These are phyloP conservation scores for Castanea mollissima DNA, from an alignment of 306 rosid species.

Conservation along the genomic window DNA sequence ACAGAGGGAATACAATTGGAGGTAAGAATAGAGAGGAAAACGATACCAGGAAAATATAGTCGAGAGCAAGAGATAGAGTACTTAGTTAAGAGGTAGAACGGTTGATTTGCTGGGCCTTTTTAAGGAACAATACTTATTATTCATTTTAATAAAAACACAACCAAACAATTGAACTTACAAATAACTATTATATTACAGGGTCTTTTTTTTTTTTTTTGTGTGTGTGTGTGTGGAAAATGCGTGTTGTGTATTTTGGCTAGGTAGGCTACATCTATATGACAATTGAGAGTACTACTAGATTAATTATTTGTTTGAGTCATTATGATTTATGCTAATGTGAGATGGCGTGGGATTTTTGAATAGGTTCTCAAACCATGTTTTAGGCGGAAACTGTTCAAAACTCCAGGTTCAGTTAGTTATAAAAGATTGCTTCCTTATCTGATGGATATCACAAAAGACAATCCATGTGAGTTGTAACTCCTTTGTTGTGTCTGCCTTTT, in stretches of 20 bases:
- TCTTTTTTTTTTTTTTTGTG: no score
- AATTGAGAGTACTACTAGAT: background rate
- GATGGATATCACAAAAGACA: constrained; percentile 27
- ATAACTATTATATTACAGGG: no score
- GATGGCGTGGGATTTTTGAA: constrained; percentile 22
- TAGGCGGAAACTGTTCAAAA: constrained; percentile 57
- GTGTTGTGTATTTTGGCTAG: background rate
- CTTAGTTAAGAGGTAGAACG: no score
- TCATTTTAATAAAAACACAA: no score
- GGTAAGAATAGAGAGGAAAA: no score
- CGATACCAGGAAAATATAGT: no score
- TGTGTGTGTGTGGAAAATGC: no score
- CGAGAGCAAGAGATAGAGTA: no score
- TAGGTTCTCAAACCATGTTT: constrained; percentile 58
- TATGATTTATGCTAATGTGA: background rate
- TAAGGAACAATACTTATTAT: no score
- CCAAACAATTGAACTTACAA: no score
- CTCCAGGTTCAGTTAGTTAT: constrained; percentile 73
- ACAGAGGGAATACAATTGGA: no score
- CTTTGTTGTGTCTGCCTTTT: background rate
- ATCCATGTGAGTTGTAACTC: constrained; percentile 38
- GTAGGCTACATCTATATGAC: background rate
- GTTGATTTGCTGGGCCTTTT: no score
- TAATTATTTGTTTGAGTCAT: background rate
- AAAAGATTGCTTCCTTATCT: constrained; percentile 67